Evolutionary conservation across 1,284 basidiomycete genomes (phyloP).

Genomic region (Mycosarcoma maydis): DNA sequence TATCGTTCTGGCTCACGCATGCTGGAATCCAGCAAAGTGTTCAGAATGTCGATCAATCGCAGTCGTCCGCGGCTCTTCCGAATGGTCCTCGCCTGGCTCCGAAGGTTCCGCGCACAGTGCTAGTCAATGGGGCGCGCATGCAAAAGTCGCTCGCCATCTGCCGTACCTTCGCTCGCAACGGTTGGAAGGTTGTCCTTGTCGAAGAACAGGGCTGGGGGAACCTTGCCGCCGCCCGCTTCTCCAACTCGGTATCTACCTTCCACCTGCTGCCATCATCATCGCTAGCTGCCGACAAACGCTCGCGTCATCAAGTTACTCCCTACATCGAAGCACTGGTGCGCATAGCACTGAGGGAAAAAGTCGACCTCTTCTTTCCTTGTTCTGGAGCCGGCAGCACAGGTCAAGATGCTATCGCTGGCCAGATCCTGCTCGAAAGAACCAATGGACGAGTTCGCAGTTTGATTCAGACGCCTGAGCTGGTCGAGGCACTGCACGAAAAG

Average conservation of each 20-base stretch:
- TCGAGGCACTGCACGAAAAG: constrained; percentile 68
- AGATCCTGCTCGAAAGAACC: constrained; percentile 58
- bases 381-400: constrained; percentile 68
- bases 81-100: background rate
- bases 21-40: constrained; percentile 1
- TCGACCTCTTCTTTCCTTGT: constrained; percentile 68
- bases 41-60: background rate
- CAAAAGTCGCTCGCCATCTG: constrained; percentile 68
- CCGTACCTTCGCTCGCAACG: constrained; percentile 68
- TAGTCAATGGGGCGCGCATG: constrained; percentile 69
- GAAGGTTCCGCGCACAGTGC: constrained; percentile 53
- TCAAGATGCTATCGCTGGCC: constrained; percentile 67
- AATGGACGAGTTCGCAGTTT: constrained; percentile 59
- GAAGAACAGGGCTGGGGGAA: constrained; percentile 68
- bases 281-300: background rate
- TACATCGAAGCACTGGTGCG: constrained; percentile 64
- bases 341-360: constrained; percentile 63
- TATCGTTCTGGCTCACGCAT: constrained; percentile 40
- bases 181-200: constrained; percentile 69
- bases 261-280: constrained; percentile 41
- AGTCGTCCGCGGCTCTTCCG: background rate
- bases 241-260: constrained; percentile 59
- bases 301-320: constrained; percentile 18
- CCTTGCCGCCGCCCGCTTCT: constrained; percentile 68
- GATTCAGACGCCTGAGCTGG: constrained; percentile 68